phyloP scores from a whole-genome alignment of 345 rosid genomes.

The Lumnitzera racemosa region DNA sequence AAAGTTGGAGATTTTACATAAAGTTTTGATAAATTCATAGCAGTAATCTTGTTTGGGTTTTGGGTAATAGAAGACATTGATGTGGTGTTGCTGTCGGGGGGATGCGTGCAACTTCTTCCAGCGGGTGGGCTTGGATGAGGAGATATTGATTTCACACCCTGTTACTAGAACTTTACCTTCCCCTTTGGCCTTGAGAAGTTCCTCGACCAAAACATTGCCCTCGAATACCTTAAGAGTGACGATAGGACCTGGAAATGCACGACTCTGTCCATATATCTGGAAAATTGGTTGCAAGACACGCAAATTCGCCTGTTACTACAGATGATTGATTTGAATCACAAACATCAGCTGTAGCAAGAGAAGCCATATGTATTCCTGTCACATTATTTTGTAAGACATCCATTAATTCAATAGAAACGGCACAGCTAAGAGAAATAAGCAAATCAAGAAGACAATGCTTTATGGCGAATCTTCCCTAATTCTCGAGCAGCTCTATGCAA shows the following conservation, averaged over 20 bases:
- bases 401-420: background rate
- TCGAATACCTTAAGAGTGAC: slow-evolving; percentile 76
- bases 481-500: no score
- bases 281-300: slow-evolving; percentile 63
- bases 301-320: slow-evolving; percentile 56
- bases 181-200: slow-evolving; percentile 63
- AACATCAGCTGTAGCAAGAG: slow-evolving; percentile 70
- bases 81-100: no score
- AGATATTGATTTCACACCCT: no score
- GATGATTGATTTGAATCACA: slow-evolving; percentile 66
- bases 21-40: no score
- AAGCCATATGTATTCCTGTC: slow-evolving; percentile 34
- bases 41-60: no score
- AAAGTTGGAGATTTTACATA: no score
- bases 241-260: slow-evolving; percentile 63
- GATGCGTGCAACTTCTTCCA: no score
- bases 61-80: no score
- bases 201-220: slow-evolving; percentile 74
- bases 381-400: background rate
- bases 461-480: no score
- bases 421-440: no score
- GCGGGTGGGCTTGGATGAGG: no score
- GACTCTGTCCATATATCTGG: slow-evolving; percentile 63
- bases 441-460: no score
- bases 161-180: slow-evolving; percentile 67